phyloP scores from a whole-genome alignment of 2,329 filamentous ascomycete genomes.

The Endoconidiophora polonica region DNA sequence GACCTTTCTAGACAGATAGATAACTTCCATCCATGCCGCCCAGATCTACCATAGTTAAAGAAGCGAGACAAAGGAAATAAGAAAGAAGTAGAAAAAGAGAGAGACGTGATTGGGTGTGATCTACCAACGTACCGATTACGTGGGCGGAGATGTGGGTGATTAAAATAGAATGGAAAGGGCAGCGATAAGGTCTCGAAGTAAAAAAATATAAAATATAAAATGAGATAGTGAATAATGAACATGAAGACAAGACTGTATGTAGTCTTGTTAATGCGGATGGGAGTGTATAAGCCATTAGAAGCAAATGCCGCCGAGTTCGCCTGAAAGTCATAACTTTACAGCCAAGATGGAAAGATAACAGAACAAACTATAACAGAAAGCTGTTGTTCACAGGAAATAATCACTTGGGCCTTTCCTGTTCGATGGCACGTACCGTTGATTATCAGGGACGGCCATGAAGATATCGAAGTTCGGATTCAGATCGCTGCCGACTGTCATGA shows the following conservation, averaged over 20 bases:
- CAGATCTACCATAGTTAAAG: too few species aligned
- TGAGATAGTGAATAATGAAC: not conserved
- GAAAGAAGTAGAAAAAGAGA: not conserved
- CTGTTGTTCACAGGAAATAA: conserved; percentile 43
- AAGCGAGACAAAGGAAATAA: too few species aligned
- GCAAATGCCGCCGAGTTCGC: not conserved
- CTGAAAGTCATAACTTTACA: not conserved
- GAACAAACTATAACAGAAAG: not conserved
- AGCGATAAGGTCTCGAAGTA: not conserved
- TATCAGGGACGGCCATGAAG: conserved; percentile 76
- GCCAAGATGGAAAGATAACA: not conserved
- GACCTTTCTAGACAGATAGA: too few species aligned
- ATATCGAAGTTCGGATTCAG: conserved; percentile 84
- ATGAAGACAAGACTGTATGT: not conserved
- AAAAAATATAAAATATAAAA: not conserved
- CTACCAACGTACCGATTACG: not conserved
- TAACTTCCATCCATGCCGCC: too few species aligned
- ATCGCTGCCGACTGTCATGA: conserved; percentile 79
- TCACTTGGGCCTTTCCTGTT: conserved; percentile 50
- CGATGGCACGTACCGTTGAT: conserved; percentile 63
- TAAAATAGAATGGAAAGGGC: too few species aligned
- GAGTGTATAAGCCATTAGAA: not conserved
- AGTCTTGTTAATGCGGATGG: not conserved
- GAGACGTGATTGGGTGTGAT: not conserved
- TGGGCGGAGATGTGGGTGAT: too few species aligned